Percentiles rank a stretch among this genome's conserved stretches.
These are phyloP conservation scores for Turritis glabra DNA, from an alignment of 345 rosid species.

Conservation along the genomic window DNA sequence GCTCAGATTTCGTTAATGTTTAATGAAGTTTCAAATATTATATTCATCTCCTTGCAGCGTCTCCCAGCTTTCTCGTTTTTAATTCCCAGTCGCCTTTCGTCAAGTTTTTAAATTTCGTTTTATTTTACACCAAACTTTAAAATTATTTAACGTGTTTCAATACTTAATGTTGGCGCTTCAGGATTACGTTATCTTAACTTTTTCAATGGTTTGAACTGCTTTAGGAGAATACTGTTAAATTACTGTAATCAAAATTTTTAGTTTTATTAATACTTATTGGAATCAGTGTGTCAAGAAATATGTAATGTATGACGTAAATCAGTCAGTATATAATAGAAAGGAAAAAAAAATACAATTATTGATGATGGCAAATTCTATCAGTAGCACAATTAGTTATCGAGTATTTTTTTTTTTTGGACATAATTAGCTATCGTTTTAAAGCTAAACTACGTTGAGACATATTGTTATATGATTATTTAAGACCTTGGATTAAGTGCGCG, in stretches of 20 bases:
- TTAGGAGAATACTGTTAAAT: not conserved
- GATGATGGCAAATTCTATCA: not conserved
- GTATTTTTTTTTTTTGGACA: not conserved
- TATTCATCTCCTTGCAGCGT: slow-evolving; percentile 12
- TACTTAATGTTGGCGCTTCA: slow-evolving; percentile 11
- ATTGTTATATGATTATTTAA: not conserved
- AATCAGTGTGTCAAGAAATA: not conserved
- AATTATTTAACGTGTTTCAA: not conserved
- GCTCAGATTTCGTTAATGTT: slow-evolving; percentile 41
- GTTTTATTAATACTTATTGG: too few relatives aligned
- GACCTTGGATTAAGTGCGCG: slow-evolving; percentile 38
- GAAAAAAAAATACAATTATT: not conserved
- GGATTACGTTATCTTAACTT: slow-evolving; percentile 17
- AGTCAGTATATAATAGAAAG: not conserved
- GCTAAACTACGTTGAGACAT: not conserved
- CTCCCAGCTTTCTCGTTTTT: slow-evolving; percentile 32
- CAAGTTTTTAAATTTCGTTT: not conserved
- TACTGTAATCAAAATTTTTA: too few relatives aligned
- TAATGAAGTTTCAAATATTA: slow-evolving; percentile 15
- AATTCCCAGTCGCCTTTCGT: slow-evolving; percentile 5
- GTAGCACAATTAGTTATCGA: not conserved
- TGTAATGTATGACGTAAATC: not conserved
- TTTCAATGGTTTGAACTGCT: slow-evolving; percentile 1
- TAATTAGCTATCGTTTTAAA: not conserved
- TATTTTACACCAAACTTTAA: not conserved